A percentile compares a stretch with the other conserved stretches of the same genome.
Evolutionary conservation across 768 basidiomycete species (phyloP).

Genomic region (Crepidotus variabilis): DNA sequence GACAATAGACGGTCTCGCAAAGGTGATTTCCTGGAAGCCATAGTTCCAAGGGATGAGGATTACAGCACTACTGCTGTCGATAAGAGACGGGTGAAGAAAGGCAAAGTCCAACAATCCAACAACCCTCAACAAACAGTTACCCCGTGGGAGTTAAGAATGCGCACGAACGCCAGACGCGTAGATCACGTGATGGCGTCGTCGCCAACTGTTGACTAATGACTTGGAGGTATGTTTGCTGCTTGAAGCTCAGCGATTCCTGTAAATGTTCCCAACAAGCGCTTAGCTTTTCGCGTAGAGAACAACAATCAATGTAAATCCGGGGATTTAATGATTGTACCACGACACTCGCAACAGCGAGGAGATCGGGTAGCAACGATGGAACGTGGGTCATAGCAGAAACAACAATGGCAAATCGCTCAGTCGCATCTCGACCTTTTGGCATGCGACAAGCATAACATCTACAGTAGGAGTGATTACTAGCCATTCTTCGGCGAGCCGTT

Average conservation of each 20-base stretch:
- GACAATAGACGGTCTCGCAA: constrained; percentile 58
- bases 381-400: background rate
- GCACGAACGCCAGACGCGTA: constrained; percentile 32
- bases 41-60: constrained; percentile 11
- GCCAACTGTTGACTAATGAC: no score
- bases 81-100: constrained; percentile 8
- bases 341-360: background rate
- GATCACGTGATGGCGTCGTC: constrained; percentile 37
- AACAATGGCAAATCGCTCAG: no score
- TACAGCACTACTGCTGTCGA: constrained; percentile 7
- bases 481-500: no score
- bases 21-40: constrained; percentile 42
- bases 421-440: no score
- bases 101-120: constrained; percentile 13
- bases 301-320: background rate
- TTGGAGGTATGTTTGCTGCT: background rate
- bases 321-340: background rate
- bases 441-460: no score
- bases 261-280: no score
- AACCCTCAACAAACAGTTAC: constrained; percentile 35
- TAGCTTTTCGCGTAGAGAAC: no score
- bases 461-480: no score
- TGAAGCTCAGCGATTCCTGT: background rate
- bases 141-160: constrained; percentile 31
- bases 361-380: background rate